Evolutionary conservation across 2,329 filamentous ascomycete species (phyloP).

Genomic region (Fusarium sp.): DNA sequence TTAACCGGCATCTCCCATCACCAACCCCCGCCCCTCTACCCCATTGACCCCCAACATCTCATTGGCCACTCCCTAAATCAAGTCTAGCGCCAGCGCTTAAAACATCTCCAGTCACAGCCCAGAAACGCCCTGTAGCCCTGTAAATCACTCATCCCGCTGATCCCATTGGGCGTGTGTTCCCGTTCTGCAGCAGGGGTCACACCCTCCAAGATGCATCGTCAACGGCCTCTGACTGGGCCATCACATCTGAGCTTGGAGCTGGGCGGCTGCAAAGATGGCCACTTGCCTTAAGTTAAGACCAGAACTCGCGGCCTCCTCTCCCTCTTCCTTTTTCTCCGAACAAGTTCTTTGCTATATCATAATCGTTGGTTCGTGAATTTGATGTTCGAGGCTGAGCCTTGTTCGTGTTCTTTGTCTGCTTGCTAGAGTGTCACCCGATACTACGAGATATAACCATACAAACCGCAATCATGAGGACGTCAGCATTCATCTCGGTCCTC

Average conservation of each 20-base stretch:
- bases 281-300: constrained; percentile 41
- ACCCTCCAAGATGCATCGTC: constrained; percentile 33
- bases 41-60: background rate
- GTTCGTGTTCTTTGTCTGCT: background rate
- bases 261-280: constrained; percentile 38
- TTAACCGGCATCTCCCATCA: background rate
- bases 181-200: constrained; percentile 35
- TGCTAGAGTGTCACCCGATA: background rate
- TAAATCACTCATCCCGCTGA: constrained; percentile 5
- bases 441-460: background rate
- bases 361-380: constrained; percentile 11
- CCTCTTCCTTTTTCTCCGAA: constrained; percentile 18
- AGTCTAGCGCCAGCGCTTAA: constrained; percentile 43
- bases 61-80: constrained; percentile 28
- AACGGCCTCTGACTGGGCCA: constrained; percentile 42
- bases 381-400: constrained; percentile 36
- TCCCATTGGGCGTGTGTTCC: constrained; percentile 31
- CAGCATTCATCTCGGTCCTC: constrained; percentile 53
- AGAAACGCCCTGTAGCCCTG: constrained; percentile 1
- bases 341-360: background rate
- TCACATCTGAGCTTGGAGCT: constrained; percentile 9
- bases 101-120: constrained; percentile 34
- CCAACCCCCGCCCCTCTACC: constrained; percentile 6
- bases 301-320: constrained; percentile 31
- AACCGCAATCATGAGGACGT: constrained; percentile 55